Base-by-base conservation (phyloP, 176 grass and related monocot genomes). In the Rhipidocladum racemiflorum region DNA sequence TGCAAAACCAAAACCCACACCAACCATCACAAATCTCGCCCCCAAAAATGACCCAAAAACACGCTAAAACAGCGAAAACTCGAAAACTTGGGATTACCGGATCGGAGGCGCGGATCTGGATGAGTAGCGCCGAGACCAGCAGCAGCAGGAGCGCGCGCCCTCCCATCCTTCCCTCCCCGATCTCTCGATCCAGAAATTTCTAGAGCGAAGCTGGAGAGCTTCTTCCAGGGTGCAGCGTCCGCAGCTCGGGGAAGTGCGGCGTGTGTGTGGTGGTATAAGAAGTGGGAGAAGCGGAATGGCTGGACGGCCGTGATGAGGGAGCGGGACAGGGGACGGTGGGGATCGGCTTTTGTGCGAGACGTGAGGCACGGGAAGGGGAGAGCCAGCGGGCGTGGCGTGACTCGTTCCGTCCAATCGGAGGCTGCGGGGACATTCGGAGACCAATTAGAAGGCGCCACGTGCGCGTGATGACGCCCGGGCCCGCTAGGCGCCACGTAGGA, bases 71-170 rank as follows among this genome's bases (percentile, higher is more conserved):
- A 16, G 56, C 67, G 6, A 1, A 1, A 0, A 17, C 21, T 12
- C 18, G 15, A n/a, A n/a, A n/a, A n/a, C 34, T 39, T 46, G 12
- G 48, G 17, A 8, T 86, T 91, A 99, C 96, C 74, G 87, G 91
- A 61, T 99, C 91, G 11, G 87, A 95, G 44, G 92, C 89, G 72
- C 76, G 83, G 85, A 99, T 99, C 89, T 91, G 92, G 25, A 82
- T 60, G 68, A 90, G 54, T 30, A 93, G 85, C 34, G 80, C 75
- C 15, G 87, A 88, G 48, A 95, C 60, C 25, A 95, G 49, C 46
- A 91, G 79, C 49, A 91, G 66, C 18, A 91, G 68, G 24, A 95
- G 81, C 46, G 11, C 75, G 16, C 59, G 39, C 42, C 23, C 27
- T 23, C 76, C 42, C 75, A 48, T 78, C 60, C 59, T 78, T 7